Conservation (phyloP, 345 rosid species). For the Murraya koenigii region DNA sequence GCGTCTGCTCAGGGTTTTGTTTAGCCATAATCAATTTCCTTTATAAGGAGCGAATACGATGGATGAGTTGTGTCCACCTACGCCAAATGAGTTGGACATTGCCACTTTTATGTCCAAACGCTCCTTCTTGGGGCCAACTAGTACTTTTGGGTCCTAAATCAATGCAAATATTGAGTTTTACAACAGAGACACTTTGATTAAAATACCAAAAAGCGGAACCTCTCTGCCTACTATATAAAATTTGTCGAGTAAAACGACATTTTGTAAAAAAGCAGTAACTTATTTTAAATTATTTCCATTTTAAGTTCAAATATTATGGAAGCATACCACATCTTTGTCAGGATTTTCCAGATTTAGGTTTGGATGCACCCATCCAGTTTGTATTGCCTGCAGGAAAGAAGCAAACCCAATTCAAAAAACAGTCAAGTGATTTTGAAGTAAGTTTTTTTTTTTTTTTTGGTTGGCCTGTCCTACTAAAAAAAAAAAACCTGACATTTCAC, state of each 20-base stretch:
- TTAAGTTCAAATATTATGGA: background rate
- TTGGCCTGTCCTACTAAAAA: too few relatives aligned
- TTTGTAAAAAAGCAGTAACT: background rate
- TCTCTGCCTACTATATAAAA: too few relatives aligned
- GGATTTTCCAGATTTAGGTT: conserved; percentile 36
- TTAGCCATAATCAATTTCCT: background rate
- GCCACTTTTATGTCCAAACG: conserved; percentile 32
- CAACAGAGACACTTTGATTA: too few relatives aligned
- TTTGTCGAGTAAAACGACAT: too few relatives aligned
- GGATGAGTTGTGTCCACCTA: conserved; percentile 41
- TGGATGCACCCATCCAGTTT: conserved; percentile 42
- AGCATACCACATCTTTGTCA: conserved; percentile 29
- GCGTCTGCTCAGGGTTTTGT: too few relatives aligned
- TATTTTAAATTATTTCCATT: too few relatives aligned
- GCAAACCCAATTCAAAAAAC: background rate
- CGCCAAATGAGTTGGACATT: conserved; percentile 32
- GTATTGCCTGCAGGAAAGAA: conserved; percentile 29
- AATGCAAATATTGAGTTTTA: too few relatives aligned
- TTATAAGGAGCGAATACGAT: conserved; percentile 26
- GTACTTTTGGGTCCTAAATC: conserved; percentile 19
- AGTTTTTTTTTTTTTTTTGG: too few relatives aligned
- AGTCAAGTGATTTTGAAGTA: too few relatives aligned
- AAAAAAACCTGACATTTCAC: too few relatives aligned
- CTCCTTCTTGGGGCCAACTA: conserved; percentile 32
- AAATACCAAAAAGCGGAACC: too few relatives aligned